Conservation (phyloP, 257 asterid species). For the Solanum dulcamara region DNA sequence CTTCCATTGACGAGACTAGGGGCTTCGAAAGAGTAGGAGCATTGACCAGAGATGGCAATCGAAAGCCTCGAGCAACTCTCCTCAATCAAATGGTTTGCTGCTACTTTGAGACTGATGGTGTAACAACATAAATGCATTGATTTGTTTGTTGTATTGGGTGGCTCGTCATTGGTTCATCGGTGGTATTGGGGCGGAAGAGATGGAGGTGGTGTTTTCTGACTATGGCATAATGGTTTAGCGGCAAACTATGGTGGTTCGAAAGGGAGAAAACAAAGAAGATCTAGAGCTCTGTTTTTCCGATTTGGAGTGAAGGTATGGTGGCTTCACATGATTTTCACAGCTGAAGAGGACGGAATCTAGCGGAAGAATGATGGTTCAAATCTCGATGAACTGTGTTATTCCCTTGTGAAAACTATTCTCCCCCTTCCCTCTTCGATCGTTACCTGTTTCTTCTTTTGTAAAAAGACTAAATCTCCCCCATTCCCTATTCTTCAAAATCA, state of each 20-base stretch:
- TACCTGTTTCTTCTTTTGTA: not conserved
- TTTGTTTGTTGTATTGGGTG: not conserved
- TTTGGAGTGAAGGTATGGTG: not conserved
- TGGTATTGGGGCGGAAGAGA: not conserved
- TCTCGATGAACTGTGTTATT: not conserved
- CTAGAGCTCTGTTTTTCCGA: not conserved
- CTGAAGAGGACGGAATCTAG: not conserved
- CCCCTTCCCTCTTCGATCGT: not conserved
- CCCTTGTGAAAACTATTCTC: not conserved
- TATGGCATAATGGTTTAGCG: not conserved
- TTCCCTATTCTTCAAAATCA: not conserved
- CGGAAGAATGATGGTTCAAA: not conserved
- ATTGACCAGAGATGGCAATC: not conserved
- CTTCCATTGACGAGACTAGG: not conserved
- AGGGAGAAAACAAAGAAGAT: not conserved
- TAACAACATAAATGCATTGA: not conserved
- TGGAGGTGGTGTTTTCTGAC: not conserved
- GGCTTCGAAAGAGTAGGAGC: not conserved
- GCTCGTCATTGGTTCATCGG: not conserved
- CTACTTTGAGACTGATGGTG: not conserved
- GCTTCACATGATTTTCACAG: not conserved
- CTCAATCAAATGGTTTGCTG: not conserved
- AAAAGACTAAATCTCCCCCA: not conserved
- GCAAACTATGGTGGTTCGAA: not conserved
- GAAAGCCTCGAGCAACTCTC: not conserved